These are phyloP conservation scores for Hortiboletus flavorubellus DNA, from an alignment of 768 basidiomycete species.

Conservation along the genomic window DNA sequence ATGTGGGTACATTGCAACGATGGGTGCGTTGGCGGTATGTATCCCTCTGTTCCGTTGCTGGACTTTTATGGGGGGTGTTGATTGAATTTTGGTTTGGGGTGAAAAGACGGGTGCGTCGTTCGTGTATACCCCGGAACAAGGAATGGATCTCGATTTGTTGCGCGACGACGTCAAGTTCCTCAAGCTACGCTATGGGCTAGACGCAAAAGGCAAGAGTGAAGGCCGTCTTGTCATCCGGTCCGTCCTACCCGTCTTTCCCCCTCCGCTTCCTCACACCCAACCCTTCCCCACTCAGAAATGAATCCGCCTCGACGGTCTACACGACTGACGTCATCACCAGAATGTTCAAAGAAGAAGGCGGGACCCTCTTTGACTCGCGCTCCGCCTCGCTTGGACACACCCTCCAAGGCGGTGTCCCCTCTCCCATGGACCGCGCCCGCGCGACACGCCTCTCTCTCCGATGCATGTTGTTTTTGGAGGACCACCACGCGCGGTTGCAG, in stretches of 20 bases:
- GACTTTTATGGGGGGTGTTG: not conserved
- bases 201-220: conserved; percentile 86
- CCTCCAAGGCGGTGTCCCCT: conserved; percentile 92
- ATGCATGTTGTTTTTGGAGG: conserved; percentile 93
- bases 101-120: conserved; percentile 82
- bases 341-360: conserved; percentile 96
- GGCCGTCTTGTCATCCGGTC: conserved; percentile 92
- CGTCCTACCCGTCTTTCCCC: conserved; percentile 21
- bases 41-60: not conserved
- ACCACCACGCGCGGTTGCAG: conserved; percentile 60
- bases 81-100: not conserved
- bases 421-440: conserved; percentile 89
- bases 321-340: conserved; percentile 88
- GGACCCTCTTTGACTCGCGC: conserved; percentile 85
- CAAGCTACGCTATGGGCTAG: conserved; percentile 78
- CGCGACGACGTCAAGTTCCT: conserved; percentile 85
- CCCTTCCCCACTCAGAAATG: conserved; percentile 53
- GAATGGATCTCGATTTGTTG: conserved; percentile 80
- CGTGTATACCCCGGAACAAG: conserved; percentile 91
- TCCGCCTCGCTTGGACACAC: conserved; percentile 97
- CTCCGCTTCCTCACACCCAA: not conserved
- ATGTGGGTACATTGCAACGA: conserved; percentile 92
- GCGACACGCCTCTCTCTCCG: conserved; percentile 87
- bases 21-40: conserved; percentile 93
- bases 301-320: conserved; percentile 84